Conservation (phyloP, 768 basidiomycete genomes). For the Hygrophorus pudorinus region DNA sequence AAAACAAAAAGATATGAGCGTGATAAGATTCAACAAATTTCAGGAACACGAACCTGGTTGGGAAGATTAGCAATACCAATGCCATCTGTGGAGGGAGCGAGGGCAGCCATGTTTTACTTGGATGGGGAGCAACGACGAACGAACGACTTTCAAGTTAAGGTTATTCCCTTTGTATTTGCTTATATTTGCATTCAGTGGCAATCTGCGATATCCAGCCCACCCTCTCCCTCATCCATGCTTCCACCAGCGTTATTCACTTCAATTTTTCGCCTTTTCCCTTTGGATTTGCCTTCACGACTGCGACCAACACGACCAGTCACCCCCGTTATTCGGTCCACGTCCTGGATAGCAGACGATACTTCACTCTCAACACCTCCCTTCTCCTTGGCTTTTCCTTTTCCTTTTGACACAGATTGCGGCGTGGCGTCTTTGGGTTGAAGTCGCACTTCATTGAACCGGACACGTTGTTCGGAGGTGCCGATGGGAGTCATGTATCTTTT, state of each 20-base stretch:
- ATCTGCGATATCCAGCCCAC: too few relatives aligned
- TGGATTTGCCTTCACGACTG: neutral
- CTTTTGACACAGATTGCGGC: neutral
- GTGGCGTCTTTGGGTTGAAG: conserved; percentile 30
- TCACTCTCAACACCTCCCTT: neutral
- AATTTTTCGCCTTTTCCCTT: neutral
- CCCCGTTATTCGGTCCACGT: neutral
- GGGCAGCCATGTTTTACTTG: conserved; percentile 32
- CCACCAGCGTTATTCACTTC: too few relatives aligned
- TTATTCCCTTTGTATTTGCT: neutral
- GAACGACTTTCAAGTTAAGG: neutral
- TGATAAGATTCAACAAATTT: neutral
- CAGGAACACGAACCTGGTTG: conserved; percentile 66
- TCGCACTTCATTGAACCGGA: conserved; percentile 65
- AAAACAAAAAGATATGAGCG: conserved; percentile 11
- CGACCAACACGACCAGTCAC: neutral
- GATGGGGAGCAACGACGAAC: conserved; percentile 15
- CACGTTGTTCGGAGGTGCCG: conserved; percentile 55
- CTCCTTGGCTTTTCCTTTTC: conserved; percentile 8
- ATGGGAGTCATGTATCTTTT: conserved; percentile 46
- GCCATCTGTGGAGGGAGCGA: conserved; percentile 50
- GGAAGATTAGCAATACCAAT: conserved; percentile 96
- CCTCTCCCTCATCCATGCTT: too few relatives aligned
- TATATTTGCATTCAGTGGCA: conserved; percentile 1
- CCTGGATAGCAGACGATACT: neutral